A percentile compares a stretch with the other conserved stretches of the same genome.
Evolutionary conservation across 371 early-diverging fungal genomes (phyloP).

Genomic region (Rhizopus microsporus): DNA sequence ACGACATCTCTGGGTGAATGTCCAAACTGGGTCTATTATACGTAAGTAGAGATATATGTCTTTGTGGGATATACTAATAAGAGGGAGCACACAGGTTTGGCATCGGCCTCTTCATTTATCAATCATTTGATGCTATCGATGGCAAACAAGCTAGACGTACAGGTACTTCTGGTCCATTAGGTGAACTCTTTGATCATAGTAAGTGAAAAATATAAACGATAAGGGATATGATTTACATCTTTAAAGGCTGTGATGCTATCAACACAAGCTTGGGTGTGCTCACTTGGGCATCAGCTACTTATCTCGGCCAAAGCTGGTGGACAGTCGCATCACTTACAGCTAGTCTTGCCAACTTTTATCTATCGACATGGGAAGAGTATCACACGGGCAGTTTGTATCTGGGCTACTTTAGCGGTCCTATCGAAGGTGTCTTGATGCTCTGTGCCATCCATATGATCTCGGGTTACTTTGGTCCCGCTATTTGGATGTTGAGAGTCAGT

Average conservation of each 20-base stretch:
- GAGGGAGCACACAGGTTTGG: constrained; percentile 61
- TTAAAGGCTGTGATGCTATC: constrained; percentile 88
- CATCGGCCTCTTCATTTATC: constrained; percentile 89
- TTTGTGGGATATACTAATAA: neutral
- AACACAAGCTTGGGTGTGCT: constrained; percentile 72
- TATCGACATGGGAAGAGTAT: constrained; percentile 96
- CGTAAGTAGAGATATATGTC: constrained; percentile 24
- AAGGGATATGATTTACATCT: neutral
- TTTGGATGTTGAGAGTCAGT: constrained; percentile 40
- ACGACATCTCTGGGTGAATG: constrained; percentile 80
- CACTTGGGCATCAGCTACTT: constrained; percentile 65
- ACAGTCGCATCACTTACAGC: constrained; percentile 55
- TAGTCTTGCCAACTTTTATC: constrained; percentile 85
- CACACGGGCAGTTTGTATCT: constrained; percentile 91
- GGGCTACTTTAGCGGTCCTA: constrained; percentile 93
- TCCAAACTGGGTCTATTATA: constrained; percentile 87
- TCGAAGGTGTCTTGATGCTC: constrained; percentile 90
- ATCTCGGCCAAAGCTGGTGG: constrained; percentile 82
- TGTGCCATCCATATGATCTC: constrained; percentile 65
- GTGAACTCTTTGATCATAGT: constrained; percentile 94
- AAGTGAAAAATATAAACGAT: constrained; percentile 14
- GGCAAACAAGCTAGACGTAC: constrained; percentile 98
- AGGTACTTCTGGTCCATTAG: constrained; percentile 87
- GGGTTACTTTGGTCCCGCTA: constrained; percentile 53
- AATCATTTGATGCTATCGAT: constrained; percentile 96